Evolutionary conservation across 2,329 filamentous ascomycete genomes (phyloP).

Genomic region (Pyrenophora teres): DNA sequence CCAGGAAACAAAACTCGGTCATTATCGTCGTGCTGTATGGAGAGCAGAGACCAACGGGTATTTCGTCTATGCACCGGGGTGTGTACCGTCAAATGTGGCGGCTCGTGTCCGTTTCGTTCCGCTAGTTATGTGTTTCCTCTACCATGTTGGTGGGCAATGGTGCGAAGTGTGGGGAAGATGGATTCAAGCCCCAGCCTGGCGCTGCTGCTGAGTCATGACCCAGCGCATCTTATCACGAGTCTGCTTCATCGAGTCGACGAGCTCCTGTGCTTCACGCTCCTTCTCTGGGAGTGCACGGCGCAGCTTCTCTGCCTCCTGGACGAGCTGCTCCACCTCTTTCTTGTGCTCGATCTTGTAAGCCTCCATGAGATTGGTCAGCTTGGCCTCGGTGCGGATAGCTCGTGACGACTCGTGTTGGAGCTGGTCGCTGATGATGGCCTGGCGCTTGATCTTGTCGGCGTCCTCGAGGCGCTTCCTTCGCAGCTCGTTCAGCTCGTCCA

Average conservation of each 20-base stretch:
- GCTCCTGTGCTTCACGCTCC: constrained; percentile 65
- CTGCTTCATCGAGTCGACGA: constrained; percentile 63
- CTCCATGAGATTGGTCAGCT: constrained; percentile 64
- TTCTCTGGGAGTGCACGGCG: constrained; percentile 60
- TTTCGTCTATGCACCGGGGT: not conserved
- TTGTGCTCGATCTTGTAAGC: constrained; percentile 69
- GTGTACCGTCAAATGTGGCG: not conserved
- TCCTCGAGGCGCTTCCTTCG: constrained; percentile 36
- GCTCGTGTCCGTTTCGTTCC: not conserved
- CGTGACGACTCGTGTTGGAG: constrained; percentile 70
- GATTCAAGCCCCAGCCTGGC: constrained; percentile 17
- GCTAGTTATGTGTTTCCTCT: constrained; percentile 1
- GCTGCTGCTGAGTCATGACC: constrained; percentile 59
- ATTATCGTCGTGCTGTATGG: constrained; percentile 22
- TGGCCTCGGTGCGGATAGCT: constrained; percentile 64
- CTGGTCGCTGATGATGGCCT: constrained; percentile 73
- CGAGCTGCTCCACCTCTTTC: constrained; percentile 63
- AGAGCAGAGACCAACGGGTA: not conserved
- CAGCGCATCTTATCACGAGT: constrained; percentile 72
- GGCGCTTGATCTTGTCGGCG: constrained; percentile 50
- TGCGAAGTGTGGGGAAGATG: not conserved
- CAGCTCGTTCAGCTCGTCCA: constrained; percentile 49
- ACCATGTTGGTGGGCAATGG: not conserved
- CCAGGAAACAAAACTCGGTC: constrained; percentile 23
- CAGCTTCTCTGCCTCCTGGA: constrained; percentile 60